Evolutionary conservation across 192 early-diverging fungal genomes (phyloP).

Genomic region (Backusella australiensis): DNA sequence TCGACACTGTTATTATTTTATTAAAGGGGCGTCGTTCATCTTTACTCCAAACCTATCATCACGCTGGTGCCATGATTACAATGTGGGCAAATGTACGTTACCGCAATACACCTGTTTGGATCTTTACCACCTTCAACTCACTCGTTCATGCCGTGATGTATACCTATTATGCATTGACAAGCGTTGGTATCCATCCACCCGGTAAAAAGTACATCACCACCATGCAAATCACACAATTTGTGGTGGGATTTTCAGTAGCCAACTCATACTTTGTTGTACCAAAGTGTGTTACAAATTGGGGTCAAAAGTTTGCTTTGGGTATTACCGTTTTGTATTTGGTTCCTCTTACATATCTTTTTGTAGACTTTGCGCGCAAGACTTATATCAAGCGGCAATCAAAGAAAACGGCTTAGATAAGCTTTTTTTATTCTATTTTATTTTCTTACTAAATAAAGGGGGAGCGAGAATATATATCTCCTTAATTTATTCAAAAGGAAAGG

Average conservation of each 20-base stretch:
- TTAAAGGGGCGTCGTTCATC: slow-evolving; percentile 74
- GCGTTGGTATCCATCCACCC: slow-evolving; percentile 70
- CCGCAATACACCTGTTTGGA: slow-evolving; percentile 70
- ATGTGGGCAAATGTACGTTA: slow-evolving; percentile 73
- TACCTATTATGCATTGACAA: slow-evolving; percentile 75
- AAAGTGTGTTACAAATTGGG: slow-evolving; percentile 46
- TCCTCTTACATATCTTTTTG: slow-evolving; percentile 75
- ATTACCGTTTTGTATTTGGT: slow-evolving; percentile 66
- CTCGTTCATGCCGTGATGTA: slow-evolving; percentile 90
- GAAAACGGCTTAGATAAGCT: background rate
- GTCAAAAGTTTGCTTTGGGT: slow-evolving; percentile 54
- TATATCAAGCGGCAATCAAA: slow-evolving; percentile 50
- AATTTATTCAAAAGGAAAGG: too few relatives aligned
- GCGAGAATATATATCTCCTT: background rate
- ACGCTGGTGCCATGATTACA: slow-evolving; percentile 77
- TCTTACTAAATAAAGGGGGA: background rate
- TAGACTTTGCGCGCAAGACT: slow-evolving; percentile 71
- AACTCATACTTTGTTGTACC: slow-evolving; percentile 65
- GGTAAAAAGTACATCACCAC: slow-evolving; percentile 78
- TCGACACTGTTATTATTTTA: slow-evolving; percentile 86
- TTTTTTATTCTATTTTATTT: background rate
- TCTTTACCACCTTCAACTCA: slow-evolving; percentile 81
- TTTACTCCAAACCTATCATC: slow-evolving; percentile 85
- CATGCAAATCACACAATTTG: slow-evolving; percentile 85
- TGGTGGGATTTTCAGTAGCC: slow-evolving; percentile 66